Evolutionary conservation across 2,329 filamentous ascomycete genomes (phyloP).

Genomic region (Scedosporium apiospermum): DNA sequence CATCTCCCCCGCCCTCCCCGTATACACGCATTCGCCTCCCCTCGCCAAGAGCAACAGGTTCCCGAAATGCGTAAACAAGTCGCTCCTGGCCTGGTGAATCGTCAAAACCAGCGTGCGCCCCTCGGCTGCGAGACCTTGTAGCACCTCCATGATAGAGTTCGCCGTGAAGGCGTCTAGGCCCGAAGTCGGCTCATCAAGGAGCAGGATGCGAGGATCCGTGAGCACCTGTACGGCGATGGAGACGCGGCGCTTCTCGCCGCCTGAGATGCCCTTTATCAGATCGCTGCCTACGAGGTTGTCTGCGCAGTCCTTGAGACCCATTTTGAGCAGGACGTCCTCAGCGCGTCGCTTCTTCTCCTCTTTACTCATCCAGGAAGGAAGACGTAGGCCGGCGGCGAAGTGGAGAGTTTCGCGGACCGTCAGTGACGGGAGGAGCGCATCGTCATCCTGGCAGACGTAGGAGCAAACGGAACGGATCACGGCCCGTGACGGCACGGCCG

Average conservation of each 20-base stretch:
- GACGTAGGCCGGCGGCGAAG: constrained; percentile 60
- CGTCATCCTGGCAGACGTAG: constrained; percentile 71
- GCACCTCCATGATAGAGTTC: constrained; percentile 65
- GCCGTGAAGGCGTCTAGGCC: constrained; percentile 72
- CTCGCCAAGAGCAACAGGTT: constrained; percentile 62
- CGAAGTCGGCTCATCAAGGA: constrained; percentile 69
- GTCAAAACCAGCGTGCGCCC: constrained; percentile 68
- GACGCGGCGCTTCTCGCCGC: constrained; percentile 69
- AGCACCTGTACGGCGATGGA: constrained; percentile 71
- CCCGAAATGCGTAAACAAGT: constrained; percentile 62
- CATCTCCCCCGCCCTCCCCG: constrained; percentile 55
- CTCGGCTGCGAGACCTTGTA: constrained; percentile 60
- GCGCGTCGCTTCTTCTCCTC: constrained; percentile 58
- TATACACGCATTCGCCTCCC: constrained; percentile 59
- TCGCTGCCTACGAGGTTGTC: constrained; percentile 66
- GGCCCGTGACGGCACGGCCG: constrained; percentile 53
- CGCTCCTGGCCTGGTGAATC: constrained; percentile 67
- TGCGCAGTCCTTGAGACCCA: constrained; percentile 71
- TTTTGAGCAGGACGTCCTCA: constrained; percentile 62
- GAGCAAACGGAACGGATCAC: constrained; percentile 65
- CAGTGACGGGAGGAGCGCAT: constrained; percentile 62
- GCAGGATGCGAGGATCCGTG: constrained; percentile 61
- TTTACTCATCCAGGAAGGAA: constrained; percentile 61
- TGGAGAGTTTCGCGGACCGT: constrained; percentile 67
- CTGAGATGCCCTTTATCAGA: constrained; percentile 67